Evolutionary conservation across 176 grass and related monocot genomes (phyloP).

Genomic region (Oryza rufipogon): DNA sequence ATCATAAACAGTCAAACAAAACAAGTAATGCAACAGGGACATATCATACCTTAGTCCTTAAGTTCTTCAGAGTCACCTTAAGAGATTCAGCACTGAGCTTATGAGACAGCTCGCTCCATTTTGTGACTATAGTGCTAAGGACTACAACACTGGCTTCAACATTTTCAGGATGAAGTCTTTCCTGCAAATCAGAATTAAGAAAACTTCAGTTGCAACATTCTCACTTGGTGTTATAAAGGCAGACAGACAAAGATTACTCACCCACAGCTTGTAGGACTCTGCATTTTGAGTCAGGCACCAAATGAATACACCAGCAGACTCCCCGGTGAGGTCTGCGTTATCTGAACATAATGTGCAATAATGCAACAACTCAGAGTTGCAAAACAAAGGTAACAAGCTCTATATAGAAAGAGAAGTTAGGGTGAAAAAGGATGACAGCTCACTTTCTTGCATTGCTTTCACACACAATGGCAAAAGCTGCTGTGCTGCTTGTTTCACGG

Average conservation of each 20-base stretch:
- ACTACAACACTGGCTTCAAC: conserved; percentile 75
- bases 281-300: conserved; percentile 88
- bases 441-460: conserved; percentile 95
- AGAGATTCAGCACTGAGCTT: conserved; percentile 77
- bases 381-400: background rate
- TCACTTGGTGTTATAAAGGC: background rate
- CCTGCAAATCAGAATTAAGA: conserved; percentile 52
- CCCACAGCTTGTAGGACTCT: conserved; percentile 92
- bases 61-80: conserved; percentile 63
- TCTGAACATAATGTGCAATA: conserved; percentile 56
- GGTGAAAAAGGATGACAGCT: conserved; percentile 27
- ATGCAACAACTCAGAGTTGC: conserved; percentile 10
- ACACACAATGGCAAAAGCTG: conserved; percentile 76
- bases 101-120: conserved; percentile 76
- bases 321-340: conserved; percentile 70
- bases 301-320: conserved; percentile 74
- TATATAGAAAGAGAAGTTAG: background rate
- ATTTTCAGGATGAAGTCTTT: conserved; percentile 66
- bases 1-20: conserved; percentile 17
- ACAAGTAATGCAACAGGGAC: background rate
- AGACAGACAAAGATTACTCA: conserved; percentile 48
- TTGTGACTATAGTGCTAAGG: conserved; percentile 57
- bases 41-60: conserved; percentile 76
- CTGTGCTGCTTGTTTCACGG: conserved; percentile 86
- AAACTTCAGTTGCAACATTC: background rate